Conservation (phyloP, 108 stramenopile genomes). For the Stephanodiscus minutulus region DNA sequence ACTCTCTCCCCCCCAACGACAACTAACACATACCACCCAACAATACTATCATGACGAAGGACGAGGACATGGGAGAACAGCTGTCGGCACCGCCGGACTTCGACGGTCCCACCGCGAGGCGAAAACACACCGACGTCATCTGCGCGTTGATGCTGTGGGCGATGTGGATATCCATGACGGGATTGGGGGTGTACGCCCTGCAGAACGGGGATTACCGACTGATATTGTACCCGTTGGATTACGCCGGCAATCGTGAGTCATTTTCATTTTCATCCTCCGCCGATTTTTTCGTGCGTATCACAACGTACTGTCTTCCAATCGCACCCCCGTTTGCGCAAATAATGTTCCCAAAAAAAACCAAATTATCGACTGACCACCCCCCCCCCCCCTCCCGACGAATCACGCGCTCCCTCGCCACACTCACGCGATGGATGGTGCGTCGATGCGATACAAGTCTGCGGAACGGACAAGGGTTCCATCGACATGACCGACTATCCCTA, state of each 20-base stretch:
- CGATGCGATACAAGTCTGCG: constrained; percentile 78
- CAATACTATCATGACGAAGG: constrained; percentile 21
- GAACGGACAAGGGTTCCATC: constrained; percentile 51
- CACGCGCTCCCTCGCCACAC: too few relatives aligned
- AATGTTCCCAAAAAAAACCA: too few relatives aligned
- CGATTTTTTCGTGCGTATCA: background rate
- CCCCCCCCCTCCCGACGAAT: too few relatives aligned
- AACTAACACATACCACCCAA: too few relatives aligned
- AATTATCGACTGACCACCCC: too few relatives aligned
- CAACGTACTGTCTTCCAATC: too few relatives aligned
- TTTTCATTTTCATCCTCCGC: background rate
- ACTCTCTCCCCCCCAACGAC: too few relatives aligned
- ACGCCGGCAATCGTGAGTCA: constrained; percentile 48
- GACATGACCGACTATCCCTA: constrained; percentile 72
- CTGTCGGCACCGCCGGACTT: constrained; percentile 70
- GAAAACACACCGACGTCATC: constrained; percentile 73
- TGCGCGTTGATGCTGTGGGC: constrained; percentile 53
- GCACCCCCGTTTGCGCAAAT: too few relatives aligned
- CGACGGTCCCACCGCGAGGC: constrained; percentile 60
- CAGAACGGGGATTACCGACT: constrained; percentile 65
- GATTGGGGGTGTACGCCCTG: constrained; percentile 60
- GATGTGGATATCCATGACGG: constrained; percentile 69
- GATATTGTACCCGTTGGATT: constrained; percentile 73
- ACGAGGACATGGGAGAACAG: constrained; percentile 46
- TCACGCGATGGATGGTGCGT: too few relatives aligned